These are phyloP conservation scores for Aureobasidium uvarum DNA, from an alignment of 2,329 filamentous ascomycete species.

Conservation along the genomic window DNA sequence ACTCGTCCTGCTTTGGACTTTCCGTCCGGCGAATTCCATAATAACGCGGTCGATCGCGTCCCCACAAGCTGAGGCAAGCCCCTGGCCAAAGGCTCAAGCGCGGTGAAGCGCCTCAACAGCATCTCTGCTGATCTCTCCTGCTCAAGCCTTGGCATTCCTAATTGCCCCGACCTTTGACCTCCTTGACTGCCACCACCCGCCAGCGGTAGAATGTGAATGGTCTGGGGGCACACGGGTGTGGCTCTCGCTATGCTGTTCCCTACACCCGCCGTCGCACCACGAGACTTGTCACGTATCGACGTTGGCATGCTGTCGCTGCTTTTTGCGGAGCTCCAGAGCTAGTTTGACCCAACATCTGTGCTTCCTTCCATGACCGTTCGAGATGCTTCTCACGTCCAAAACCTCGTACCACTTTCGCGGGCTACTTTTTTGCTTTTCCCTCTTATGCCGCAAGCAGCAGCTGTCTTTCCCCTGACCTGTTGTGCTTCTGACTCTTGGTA, in stretches of 20 bases:
- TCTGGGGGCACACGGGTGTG: slow-evolving; percentile 13
- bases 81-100: slow-evolving; percentile 13
- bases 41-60: slow-evolving; percentile 17
- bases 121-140: slow-evolving; percentile 23
- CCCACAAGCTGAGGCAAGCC: slow-evolving; percentile 15
- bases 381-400: slow-evolving; percentile 1
- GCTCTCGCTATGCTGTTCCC: slow-evolving; percentile 14
- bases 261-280: slow-evolving; percentile 7
- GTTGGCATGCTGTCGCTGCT: slow-evolving; percentile 7
- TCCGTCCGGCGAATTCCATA: slow-evolving; percentile 13
- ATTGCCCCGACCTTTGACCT: slow-evolving; percentile 19
- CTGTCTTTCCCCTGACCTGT: slow-evolving; percentile 11
- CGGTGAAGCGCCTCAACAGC: slow-evolving; percentile 23
- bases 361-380: slow-evolving; percentile 20
- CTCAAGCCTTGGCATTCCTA: slow-evolving; percentile 24
- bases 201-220: slow-evolving; percentile 8
- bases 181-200: slow-evolving; percentile 1
- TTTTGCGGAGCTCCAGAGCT: slow-evolving; percentile 21
- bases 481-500: background rate
- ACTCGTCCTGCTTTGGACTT: slow-evolving; percentile 3
- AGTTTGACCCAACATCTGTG: slow-evolving; percentile 17
- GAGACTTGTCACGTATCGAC: background rate
- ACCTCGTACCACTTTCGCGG: slow-evolving; percentile 9
- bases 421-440: slow-evolving; percentile 19
- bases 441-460: background rate